Evolutionary conservation across 805 yeast species (phyloP).

Genomic region (Metschnikowia drakensbergensis): DNA sequence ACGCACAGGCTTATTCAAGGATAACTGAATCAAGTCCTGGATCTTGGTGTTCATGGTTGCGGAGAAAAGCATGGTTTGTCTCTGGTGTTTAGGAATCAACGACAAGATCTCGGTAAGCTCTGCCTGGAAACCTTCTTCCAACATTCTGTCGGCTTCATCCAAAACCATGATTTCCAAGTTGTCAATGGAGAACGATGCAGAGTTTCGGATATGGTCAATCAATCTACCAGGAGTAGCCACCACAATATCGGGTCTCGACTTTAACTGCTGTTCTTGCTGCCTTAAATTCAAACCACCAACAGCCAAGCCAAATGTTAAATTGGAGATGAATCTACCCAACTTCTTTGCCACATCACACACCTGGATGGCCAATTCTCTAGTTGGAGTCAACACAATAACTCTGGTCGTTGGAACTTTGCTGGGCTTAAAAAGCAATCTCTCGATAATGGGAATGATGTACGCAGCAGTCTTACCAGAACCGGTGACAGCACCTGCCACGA

Average conservation of each 20-base stretch:
- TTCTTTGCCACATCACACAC: constrained; percentile 90
- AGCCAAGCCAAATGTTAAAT: constrained; percentile 85
- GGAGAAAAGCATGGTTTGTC: constrained; percentile 92
- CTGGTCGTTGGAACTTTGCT: constrained; percentile 81
- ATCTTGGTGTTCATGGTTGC: constrained; percentile 97
- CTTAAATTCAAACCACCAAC: constrained; percentile 97
- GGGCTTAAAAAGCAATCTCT: constrained; percentile 86
- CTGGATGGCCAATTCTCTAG: constrained; percentile 97
- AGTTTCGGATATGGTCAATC: constrained; percentile 93
- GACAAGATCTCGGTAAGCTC: constrained; percentile 88
- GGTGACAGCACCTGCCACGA: constrained; percentile 98
- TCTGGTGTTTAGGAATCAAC: constrained; percentile 74
- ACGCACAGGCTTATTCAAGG: constrained; percentile 86
- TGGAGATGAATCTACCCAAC: constrained; percentile 70
- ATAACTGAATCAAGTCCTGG: constrained; percentile 80
- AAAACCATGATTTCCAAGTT: constrained; percentile 86
- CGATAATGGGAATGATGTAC: constrained; percentile 91
- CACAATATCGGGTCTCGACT: constrained; percentile 90
- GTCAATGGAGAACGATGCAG: constrained; percentile 88
- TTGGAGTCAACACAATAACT: constrained; percentile 88
- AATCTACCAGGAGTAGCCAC: constrained; percentile 99
- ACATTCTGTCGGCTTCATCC: constrained; percentile 99
- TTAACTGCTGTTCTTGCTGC: constrained; percentile 92
- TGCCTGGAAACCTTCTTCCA: constrained; percentile 97
- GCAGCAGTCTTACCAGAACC: constrained; percentile 99